These are phyloP conservation scores for Dactylellina drechsleri DNA, from an alignment of 2,329 filamentous ascomycete species.

Conservation along the genomic window DNA sequence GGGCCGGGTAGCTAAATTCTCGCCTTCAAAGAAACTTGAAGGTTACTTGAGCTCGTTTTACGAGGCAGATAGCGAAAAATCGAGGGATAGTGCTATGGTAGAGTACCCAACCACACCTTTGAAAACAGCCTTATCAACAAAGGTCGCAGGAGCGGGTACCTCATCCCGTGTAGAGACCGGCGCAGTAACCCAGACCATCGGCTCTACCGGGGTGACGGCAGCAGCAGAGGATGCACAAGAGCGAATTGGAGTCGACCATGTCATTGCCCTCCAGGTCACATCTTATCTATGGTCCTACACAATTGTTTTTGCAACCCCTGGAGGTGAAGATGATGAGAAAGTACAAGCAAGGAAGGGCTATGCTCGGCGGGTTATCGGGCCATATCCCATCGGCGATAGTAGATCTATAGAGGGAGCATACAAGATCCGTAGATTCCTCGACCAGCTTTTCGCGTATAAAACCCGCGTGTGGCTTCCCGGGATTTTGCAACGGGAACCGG, in stretches of 20 bases:
- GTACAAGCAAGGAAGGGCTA: conserved; percentile 17
- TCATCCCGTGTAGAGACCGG: no score
- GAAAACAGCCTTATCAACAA: no score
- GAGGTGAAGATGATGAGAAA: conserved; percentile 6
- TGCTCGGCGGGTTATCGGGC: conserved; percentile 1
- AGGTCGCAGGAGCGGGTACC: no score
- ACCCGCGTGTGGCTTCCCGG: conserved; percentile 16
- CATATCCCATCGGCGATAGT: conserved; percentile 21
- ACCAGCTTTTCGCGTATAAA: conserved; percentile 12
- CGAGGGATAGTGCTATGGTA: no score
- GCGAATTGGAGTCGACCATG: conserved; percentile 17
- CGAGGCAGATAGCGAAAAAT: no score
- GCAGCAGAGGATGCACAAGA: not conserved
- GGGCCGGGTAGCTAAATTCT: not conserved
- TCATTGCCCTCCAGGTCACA: conserved; percentile 14
- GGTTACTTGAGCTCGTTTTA: not conserved
- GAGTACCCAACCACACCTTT: no score
- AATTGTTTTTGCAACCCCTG: conserved; percentile 7
- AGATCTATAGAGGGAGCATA: conserved; percentile 7
- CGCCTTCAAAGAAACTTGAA: not conserved
- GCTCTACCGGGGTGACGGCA: no score
- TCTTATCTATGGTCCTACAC: conserved; percentile 17
- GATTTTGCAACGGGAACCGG: conserved; percentile 15
- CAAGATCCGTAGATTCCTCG: conserved; percentile 5
- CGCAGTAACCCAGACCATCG: no score